Evolutionary conservation across 106 monocot species (phyloP).

Genomic region (Dendrobium chrysotoxum): DNA sequence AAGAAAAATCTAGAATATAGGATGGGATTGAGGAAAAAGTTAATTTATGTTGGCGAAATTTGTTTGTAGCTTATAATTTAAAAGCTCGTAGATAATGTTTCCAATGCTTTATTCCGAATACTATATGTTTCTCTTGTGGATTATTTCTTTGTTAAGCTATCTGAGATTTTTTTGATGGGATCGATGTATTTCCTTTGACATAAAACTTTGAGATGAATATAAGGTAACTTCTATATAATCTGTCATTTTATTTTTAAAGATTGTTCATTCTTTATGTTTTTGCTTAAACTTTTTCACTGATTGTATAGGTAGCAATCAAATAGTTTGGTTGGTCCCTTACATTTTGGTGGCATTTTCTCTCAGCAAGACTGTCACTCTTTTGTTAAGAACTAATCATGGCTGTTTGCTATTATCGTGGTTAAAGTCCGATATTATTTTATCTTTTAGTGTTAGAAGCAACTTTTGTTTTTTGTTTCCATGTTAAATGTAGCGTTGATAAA

Average conservation of each 20-base stretch:
- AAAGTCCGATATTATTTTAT: neutral
- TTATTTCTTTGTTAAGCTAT: neutral
- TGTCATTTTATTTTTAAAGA: slow-evolving; percentile 5
- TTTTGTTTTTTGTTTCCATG: neutral
- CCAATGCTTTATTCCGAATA: no score
- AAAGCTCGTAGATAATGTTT: neutral
- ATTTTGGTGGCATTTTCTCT: neutral
- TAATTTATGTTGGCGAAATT: neutral
- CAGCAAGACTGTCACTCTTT: neutral
- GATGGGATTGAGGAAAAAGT: neutral
- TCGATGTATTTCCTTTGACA: neutral
- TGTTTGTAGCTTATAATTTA: slow-evolving; percentile 1
- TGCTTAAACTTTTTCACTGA: neutral
- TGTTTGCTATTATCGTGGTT: neutral
- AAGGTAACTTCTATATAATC: neutral
- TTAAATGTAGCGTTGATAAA: neutral
- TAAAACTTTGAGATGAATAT: neutral
- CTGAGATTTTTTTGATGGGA: neutral
- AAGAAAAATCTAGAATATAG: neutral
- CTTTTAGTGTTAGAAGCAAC: neutral
- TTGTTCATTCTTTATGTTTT: neutral
- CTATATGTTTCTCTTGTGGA: no score
- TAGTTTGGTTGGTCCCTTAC: neutral
- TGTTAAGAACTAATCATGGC: neutral
- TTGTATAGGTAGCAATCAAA: neutral